These are phyloP conservation scores for Daldinia sp. DNA, from an alignment of 2,329 filamentous ascomycete species.

Conservation along the genomic window DNA sequence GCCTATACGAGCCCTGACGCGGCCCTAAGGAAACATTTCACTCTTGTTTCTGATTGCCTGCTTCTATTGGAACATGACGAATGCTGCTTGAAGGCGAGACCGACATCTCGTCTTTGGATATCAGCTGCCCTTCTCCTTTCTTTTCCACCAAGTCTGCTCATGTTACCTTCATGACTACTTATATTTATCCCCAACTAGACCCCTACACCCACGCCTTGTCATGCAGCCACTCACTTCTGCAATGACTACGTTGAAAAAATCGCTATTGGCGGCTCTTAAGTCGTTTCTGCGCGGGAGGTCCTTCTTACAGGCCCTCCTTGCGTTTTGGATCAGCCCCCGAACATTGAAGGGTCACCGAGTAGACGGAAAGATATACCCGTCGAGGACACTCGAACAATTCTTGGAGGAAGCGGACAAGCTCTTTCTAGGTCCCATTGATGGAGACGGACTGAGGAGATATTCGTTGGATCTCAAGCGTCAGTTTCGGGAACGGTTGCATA, in stretches of 20 bases:
- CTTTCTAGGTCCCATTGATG: slow-evolving; percentile 62
- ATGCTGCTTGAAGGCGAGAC: slow-evolving; percentile 45
- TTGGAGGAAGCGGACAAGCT: slow-evolving; percentile 67
- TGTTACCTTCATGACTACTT: slow-evolving; percentile 47
- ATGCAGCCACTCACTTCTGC: slow-evolving; percentile 66
- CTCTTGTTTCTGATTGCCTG: slow-evolving; percentile 41
- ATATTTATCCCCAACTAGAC: slow-evolving; percentile 44
- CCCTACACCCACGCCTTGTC: slow-evolving; percentile 49
- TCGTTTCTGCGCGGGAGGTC: slow-evolving; percentile 71
- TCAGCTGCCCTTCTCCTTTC: slow-evolving; percentile 40
- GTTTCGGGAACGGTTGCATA: slow-evolving; percentile 65
- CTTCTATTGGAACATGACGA: slow-evolving; percentile 47
- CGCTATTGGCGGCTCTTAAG: slow-evolving; percentile 67
- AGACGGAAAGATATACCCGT: slow-evolving; percentile 34
- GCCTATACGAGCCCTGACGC: slow-evolving; percentile 50
- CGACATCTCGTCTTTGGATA: slow-evolving; percentile 38
- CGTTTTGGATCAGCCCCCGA: slow-evolving; percentile 64
- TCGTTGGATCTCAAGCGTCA: slow-evolving; percentile 65
- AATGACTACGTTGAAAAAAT: slow-evolving; percentile 69
- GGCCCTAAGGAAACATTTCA: slow-evolving; percentile 44
- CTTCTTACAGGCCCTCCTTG: slow-evolving; percentile 67
- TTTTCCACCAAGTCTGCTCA: slow-evolving; percentile 30
- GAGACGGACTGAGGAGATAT: slow-evolving; percentile 60
- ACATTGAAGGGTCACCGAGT: slow-evolving; percentile 50
- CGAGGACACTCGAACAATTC: slow-evolving; percentile 62